Evolutionary conservation across 2,329 filamentous ascomycete genomes (phyloP).

Genomic region (Teratosphaeria zuluensis): DNA sequence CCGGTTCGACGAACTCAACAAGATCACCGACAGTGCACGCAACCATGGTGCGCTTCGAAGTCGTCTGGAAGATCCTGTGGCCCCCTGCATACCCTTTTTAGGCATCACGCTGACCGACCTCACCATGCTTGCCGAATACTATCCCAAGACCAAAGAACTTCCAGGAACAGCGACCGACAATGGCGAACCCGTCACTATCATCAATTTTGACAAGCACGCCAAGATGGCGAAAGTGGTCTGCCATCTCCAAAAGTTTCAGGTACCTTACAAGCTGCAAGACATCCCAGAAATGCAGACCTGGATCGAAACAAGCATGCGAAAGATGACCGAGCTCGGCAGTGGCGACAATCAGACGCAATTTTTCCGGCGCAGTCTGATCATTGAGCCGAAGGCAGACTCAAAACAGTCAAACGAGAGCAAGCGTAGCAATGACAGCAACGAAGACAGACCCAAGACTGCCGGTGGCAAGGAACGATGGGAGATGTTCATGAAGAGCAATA

Average conservation of each 20-base stretch:
- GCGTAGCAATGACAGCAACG: not conserved
- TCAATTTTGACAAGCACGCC: constrained; percentile 97
- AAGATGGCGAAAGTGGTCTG: constrained; percentile 93
- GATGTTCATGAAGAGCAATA: constrained; percentile 9
- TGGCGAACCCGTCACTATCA: constrained; percentile 61
- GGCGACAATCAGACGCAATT: constrained; percentile 55
- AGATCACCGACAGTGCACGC: constrained; percentile 78
- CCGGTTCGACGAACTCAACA: constrained; percentile 66
- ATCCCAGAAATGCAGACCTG: constrained; percentile 86
- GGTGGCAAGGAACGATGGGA: constrained; percentile 8
- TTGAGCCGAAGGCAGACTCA: constrained; percentile 51
- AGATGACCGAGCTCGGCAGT: constrained; percentile 54
- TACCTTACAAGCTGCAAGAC: constrained; percentile 75
- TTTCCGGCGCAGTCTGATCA: constrained; percentile 73
- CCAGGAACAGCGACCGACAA: constrained; percentile 47
- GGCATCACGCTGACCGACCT: constrained; percentile 95
- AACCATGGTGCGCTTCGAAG: constrained; percentile 84
- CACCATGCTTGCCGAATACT: constrained; percentile 91
- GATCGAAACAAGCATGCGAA: constrained; percentile 72
- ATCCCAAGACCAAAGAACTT: constrained; percentile 73
- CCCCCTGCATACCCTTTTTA: constrained; percentile 88
- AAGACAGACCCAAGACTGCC: constrained; percentile 14
- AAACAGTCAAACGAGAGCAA: not conserved
- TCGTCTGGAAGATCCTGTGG: constrained; percentile 66
- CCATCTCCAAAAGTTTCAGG: constrained; percentile 91